Evolutionary conservation across 2,329 filamentous ascomycete species (phyloP).

Genomic region (Scedosporium dehoogii): DNA sequence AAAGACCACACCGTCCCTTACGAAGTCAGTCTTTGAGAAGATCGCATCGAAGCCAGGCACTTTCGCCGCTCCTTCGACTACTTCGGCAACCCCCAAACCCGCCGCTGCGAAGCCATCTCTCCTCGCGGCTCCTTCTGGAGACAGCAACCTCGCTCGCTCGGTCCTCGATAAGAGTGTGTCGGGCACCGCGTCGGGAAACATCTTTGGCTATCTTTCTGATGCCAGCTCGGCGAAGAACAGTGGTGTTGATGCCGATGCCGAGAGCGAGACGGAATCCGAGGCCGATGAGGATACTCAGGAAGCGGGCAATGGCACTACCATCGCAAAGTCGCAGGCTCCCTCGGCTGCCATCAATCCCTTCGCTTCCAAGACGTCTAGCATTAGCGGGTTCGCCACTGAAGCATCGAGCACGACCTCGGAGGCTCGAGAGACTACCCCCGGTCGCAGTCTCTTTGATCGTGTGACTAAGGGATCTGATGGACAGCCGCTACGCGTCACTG

Average conservation of each 20-base stretch:
- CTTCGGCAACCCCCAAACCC: not conserved
- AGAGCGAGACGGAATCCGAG: constrained; percentile 35
- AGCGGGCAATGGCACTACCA: not conserved
- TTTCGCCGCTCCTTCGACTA: constrained; percentile 16
- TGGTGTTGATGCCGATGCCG: constrained; percentile 35
- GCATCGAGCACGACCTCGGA: constrained; percentile 28
- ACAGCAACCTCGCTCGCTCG: constrained; percentile 28
- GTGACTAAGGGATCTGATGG: constrained; percentile 40
- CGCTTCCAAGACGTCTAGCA: constrained; percentile 17
- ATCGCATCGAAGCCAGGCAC: constrained; percentile 31
- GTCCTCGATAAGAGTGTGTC: constrained; percentile 30
- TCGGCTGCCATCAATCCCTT: constrained; percentile 15
- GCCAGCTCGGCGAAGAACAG: constrained; percentile 45
- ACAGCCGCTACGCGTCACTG: constrained; percentile 33
- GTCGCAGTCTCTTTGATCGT: constrained; percentile 45
- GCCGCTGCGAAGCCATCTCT: not conserved
- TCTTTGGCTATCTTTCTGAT: constrained; percentile 52
- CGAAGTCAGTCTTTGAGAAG: constrained; percentile 47
- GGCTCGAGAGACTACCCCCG: constrained; percentile 33
- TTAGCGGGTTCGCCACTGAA: constrained; percentile 9
- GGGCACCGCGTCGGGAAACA: constrained; percentile 31
- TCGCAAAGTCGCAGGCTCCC: constrained; percentile 20
- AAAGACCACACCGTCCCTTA: constrained; percentile 39
- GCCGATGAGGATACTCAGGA: constrained; percentile 29
- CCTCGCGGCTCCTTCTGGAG: constrained; percentile 10